Evolutionary conservation across 2,329 filamentous ascomycete genomes (phyloP).

Genomic region (Diaporthe destruens): DNA sequence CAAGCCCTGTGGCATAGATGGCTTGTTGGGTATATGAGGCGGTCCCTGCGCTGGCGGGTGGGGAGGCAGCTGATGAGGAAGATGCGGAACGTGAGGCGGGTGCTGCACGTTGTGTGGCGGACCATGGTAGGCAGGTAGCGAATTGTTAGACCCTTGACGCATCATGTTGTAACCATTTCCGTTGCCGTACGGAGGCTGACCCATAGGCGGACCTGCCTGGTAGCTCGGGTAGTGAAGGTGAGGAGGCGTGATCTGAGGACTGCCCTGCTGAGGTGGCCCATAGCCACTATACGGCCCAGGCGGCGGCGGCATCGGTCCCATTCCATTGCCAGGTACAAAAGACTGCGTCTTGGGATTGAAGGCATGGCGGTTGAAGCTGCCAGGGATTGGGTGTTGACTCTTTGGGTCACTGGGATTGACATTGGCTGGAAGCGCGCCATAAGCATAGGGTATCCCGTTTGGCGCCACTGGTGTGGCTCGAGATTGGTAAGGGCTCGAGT

Average conservation of each 20-base stretch:
- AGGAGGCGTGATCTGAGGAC: conserved; percentile 65
- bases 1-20: conserved; percentile 57
- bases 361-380: conserved; percentile 80
- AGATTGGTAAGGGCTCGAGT: conserved; percentile 48
- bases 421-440: conserved; percentile 81
- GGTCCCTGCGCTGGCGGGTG: conserved; percentile 48
- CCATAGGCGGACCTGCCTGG: conserved; percentile 54
- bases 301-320: conserved; percentile 62
- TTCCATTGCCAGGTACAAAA: conserved; percentile 78
- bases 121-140: conserved; percentile 63
- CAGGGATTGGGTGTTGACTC: conserved; percentile 85
- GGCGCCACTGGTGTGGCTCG: conserved; percentile 45
- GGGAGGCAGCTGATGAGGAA: conserved; percentile 56
- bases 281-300: conserved; percentile 62
- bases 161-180: conserved; percentile 65
- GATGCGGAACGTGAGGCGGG: conserved; percentile 48
- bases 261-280: conserved; percentile 64
- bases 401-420: conserved; percentile 78
- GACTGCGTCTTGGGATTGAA: conserved; percentile 97
- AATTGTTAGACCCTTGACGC: conserved; percentile 68
- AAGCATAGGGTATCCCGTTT: conserved; percentile 74
- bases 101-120: conserved; percentile 49
- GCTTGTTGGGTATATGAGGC: conserved; percentile 61
- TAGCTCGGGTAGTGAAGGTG: conserved; percentile 64
- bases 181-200: conserved; percentile 58